A percentile compares a stretch with the other conserved stretches of the same genome.
These are phyloP conservation scores for Naumovozyma castellii DNA, from an alignment of 805 yeast genomes.

Conservation along the genomic window DNA sequence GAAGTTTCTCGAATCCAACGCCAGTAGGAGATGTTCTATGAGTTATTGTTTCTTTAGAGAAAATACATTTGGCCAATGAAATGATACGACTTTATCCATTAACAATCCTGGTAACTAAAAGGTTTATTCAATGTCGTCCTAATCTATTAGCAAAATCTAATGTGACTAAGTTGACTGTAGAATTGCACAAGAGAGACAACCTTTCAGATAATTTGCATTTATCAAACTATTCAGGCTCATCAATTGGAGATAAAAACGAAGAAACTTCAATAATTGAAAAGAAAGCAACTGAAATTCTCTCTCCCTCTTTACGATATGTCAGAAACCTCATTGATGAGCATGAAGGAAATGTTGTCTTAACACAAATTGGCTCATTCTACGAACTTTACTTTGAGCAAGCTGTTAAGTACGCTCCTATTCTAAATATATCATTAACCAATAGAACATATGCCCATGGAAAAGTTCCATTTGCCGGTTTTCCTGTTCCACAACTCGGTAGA, in stretches of 20 bases:
- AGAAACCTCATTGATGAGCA: slow-evolving; percentile 36
- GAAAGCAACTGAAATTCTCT: neutral
- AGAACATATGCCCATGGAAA: slow-evolving; percentile 36
- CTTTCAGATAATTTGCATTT: neutral
- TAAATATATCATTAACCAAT: slow-evolving; percentile 64
- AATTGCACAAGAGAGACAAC: neutral
- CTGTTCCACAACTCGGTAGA: slow-evolving; percentile 57
- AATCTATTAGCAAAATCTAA: neutral
- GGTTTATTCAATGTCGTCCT: too few relatives aligned
- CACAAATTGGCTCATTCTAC: slow-evolving; percentile 82
- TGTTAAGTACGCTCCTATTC: slow-evolving; percentile 51
- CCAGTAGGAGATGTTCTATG: too few relatives aligned
- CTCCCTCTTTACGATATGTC: slow-evolving; percentile 31
- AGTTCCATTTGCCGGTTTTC: slow-evolving; percentile 89
- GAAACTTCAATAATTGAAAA: too few relatives aligned
- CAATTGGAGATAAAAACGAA: too few relatives aligned
- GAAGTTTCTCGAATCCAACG: too few relatives aligned
- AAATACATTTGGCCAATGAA: too few relatives aligned
- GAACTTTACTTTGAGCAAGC: slow-evolving; percentile 90
- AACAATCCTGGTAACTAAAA: too few relatives aligned
- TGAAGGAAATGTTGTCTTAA: slow-evolving; percentile 49
- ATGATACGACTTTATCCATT: too few relatives aligned
- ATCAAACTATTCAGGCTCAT: too few relatives aligned
- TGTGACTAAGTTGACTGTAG: neutral
- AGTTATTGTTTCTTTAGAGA: too few relatives aligned